Conservation (phyloP, 106 monocot genomes). For the Dioscorea dumetorum region DNA sequence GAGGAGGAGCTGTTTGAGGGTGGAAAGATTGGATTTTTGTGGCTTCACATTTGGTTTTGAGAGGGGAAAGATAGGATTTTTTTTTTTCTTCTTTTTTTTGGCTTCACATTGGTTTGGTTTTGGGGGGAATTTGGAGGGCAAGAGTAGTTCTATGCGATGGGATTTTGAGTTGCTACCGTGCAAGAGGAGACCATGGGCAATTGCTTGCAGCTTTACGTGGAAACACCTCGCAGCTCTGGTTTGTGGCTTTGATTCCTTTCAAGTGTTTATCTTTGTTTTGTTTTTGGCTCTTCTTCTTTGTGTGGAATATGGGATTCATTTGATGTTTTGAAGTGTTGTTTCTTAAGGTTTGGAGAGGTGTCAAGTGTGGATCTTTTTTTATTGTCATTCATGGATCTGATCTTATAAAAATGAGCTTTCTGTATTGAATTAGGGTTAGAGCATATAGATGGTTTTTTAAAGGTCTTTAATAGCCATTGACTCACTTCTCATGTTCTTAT, state of each 20-base stretch:
- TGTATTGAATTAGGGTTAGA: too few species aligned
- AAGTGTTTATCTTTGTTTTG: too few species aligned
- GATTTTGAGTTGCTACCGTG: not conserved
- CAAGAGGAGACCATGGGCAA: constrained; percentile 49
- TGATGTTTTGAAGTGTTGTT: not conserved
- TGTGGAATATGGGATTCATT: not conserved
- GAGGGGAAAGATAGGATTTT: not conserved
- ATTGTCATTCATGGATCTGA: too few species aligned
- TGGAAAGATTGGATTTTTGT: too few species aligned
- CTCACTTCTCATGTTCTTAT: too few species aligned
- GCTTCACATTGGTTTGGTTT: not conserved
- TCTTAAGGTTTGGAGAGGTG: not conserved
- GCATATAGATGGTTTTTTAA: too few species aligned
- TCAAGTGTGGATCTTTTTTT: too few species aligned
- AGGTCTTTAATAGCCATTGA: too few species aligned
- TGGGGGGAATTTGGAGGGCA: not conserved
- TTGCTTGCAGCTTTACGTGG: constrained; percentile 40
- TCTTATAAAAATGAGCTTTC: too few species aligned
- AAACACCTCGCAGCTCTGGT: constrained; percentile 24
- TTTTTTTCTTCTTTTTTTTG: not conserved
- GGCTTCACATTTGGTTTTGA: too few species aligned
- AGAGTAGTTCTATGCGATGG: not conserved
- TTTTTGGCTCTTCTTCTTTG: not conserved
- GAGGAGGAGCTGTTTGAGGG: not conserved
- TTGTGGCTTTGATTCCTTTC: too few species aligned